Conservation (phyloP, 202 grass and related monocot species). For the Schoenoplectus tabernaemontani region DNA sequence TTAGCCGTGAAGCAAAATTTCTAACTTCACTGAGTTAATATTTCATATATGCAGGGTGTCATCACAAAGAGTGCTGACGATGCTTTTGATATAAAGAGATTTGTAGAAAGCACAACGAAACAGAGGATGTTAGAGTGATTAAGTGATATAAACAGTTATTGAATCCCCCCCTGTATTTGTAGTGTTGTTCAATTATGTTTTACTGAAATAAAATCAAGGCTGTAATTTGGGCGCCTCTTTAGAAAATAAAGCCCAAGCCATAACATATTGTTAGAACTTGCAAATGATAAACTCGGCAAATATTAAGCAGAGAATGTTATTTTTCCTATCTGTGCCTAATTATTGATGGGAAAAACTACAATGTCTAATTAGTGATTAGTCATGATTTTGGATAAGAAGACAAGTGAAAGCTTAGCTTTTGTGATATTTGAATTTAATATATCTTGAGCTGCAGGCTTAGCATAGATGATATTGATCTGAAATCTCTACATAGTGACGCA, state of each 20-base stretch:
- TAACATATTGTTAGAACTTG: neutral
- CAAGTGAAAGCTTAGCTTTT: neutral
- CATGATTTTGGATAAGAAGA: neutral
- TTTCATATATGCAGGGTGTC: constrained; percentile 46
- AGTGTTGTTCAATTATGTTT: neutral
- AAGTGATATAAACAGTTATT: neutral
- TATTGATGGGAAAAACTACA: neutral
- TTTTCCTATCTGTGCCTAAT: neutral
- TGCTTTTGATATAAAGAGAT: constrained; percentile 69
- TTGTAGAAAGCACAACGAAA: constrained; percentile 38
- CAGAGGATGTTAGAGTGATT: neutral
- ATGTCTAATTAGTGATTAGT: neutral
- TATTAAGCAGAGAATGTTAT: neutral
- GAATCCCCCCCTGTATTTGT: neutral
- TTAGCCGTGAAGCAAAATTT: no score
- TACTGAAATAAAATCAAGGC: neutral
- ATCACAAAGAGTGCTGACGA: constrained; percentile 48
- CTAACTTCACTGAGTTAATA: constrained; percentile 13
- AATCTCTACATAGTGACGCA: no score
- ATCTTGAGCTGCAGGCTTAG: neutral
- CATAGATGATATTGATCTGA: neutral
- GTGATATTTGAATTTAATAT: neutral
- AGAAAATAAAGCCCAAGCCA: constrained; percentile 2
- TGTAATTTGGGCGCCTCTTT: neutral
- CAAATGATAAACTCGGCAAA: neutral